Percentiles rank a stretch among this genome's conserved stretches.
Conservation (phyloP, 495 filamentous ascomycete genomes). For the Aspergillus hancockii region DNA sequence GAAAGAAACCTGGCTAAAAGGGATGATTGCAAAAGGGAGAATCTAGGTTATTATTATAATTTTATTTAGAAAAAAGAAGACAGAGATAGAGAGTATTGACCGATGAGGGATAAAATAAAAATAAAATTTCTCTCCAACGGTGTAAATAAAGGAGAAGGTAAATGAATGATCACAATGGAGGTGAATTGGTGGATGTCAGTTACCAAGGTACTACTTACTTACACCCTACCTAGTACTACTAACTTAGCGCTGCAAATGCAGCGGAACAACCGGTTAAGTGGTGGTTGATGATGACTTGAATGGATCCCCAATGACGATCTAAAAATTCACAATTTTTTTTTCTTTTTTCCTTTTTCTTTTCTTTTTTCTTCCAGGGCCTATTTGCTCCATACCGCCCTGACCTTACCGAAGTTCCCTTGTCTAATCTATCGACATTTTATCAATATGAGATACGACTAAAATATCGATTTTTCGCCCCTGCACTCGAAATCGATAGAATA, state of each 20-base stretch:
- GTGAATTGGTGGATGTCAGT: neutral
- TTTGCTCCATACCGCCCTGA: neutral
- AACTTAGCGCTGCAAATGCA: constrained; percentile 1
- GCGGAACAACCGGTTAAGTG: constrained; percentile 10
- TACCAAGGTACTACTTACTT: neutral
- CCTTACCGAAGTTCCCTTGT: neutral
- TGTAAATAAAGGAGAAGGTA: neutral
- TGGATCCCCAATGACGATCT: constrained; percentile 5
- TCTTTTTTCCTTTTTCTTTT: neutral
- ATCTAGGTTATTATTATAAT: too few species aligned
- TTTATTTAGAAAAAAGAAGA: neutral
- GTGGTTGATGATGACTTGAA: neutral
- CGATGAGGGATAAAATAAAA: neutral
- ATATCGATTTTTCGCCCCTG: neutral
- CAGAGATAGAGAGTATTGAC: neutral
- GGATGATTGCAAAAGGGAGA: neutral
- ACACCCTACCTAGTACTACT: neutral
- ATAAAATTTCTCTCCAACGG: neutral
- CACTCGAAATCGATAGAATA: neutral
- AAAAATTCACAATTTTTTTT: neutral
- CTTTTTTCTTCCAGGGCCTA: neutral
- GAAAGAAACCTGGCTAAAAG: neutral
- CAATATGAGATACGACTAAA: neutral
- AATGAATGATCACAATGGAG: neutral
- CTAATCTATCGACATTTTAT: neutral